Evolutionary conservation across 2,329 filamentous ascomycete genomes (phyloP), one percentile per base, ranked within the genome.

Genomic region (Ophiostoma australiae): DNA sequence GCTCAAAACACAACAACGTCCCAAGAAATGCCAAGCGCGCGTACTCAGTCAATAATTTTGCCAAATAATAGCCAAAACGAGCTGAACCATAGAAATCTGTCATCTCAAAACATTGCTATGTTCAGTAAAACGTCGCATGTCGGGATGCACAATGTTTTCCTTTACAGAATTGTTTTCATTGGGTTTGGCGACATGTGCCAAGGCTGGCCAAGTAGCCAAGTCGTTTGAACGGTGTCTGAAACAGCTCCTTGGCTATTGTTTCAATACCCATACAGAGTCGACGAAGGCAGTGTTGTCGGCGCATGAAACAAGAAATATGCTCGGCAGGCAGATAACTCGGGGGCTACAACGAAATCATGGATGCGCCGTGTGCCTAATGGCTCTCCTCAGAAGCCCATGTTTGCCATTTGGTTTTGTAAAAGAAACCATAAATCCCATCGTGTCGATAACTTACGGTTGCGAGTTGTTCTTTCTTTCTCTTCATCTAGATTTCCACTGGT

Each of bases 141-240:
- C 17, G 3, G 31, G 7, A 65, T 7, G 1, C 58, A 17, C 1
- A 13, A 15, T 8, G 8, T 20, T n/a, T 7, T 35, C 15, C 4
- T 15, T n/a, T 1, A 6, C 20, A 23, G 35, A 8, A 4, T 7
- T 37, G 35, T 66, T 66, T 37, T 13, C 13, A 39, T 66, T 39
- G 63, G 63, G 4, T n/a, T 27, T 66, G n/a, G 13, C 41, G n/a
- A 10, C 58, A 33, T 3, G 10, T 15, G 63, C 63, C 63, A 66
- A 66, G 63, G 33, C 10, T 39, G n/a, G 63, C 63, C 35, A 66
- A 66, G 63, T 10, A 20, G 35, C 63, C 63, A 66, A 66, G 63
- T 13, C n/a, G 63, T 66, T 39, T 66, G 20, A 39, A 35, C 2
- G 8, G 33, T 35, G 33, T 20, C 33, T 39, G 63, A 66, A 41